phyloP scores from a whole-genome alignment of 2,329 filamentous ascomycete species.

The Ophiognomonia clavigignenti-juglandacearum region DNA sequence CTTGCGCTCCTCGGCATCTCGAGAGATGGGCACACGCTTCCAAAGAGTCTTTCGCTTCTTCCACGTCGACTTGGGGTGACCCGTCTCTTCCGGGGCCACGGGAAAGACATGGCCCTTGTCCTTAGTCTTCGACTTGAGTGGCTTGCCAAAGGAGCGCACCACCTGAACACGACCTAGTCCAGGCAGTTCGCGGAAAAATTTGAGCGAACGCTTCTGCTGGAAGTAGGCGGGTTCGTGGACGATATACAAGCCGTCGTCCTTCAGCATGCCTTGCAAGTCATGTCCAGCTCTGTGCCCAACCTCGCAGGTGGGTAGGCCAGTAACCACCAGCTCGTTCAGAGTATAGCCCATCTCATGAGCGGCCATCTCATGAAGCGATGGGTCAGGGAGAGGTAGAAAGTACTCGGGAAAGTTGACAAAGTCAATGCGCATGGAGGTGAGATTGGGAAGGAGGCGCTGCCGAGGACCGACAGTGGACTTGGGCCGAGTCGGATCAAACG shows the following conservation, averaged over 20 bases:
- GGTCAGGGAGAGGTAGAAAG: constrained; percentile 38
- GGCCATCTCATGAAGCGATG: constrained; percentile 46
- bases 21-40: constrained; percentile 42
- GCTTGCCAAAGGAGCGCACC: constrained; percentile 37
- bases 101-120: constrained; percentile 24
- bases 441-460: constrained; percentile 42
- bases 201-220: constrained; percentile 34
- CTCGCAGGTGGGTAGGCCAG: constrained; percentile 46
- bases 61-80: constrained; percentile 35
- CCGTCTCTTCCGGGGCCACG: constrained; percentile 36
- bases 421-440: constrained; percentile 45
- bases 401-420: constrained; percentile 49
- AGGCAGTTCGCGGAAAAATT: constrained; percentile 26
- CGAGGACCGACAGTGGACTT: constrained; percentile 22
- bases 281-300: constrained; percentile 40
- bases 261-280: constrained; percentile 48
- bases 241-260: constrained; percentile 48
- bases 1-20: constrained; percentile 34
- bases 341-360: constrained; percentile 49
- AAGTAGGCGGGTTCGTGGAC: constrained; percentile 40
- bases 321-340: constrained; percentile 48
- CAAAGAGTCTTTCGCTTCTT: constrained; percentile 43
- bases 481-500: constrained; percentile 37
- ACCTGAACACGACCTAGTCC: constrained; percentile 34
- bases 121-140: constrained; percentile 15